These are phyloP conservation scores for Paxillus involutus DNA, from an alignment of 768 basidiomycete species.

Conservation along the genomic window DNA sequence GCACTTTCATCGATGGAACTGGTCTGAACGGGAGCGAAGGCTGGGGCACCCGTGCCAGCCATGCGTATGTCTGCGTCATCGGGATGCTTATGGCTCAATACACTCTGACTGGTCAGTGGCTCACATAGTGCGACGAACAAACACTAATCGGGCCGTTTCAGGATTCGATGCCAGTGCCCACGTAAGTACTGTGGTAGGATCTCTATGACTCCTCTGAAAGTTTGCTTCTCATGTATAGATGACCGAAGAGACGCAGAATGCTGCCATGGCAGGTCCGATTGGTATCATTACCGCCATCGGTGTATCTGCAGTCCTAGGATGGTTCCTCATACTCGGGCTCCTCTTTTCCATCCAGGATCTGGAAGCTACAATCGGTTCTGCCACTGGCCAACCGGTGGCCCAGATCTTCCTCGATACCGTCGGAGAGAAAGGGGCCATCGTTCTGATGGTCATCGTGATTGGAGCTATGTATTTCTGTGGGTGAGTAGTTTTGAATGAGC, in stretches of 20 bases:
- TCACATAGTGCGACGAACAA: neutral
- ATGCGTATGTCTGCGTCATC: conserved; percentile 68
- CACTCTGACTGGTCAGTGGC: conserved; percentile 60
- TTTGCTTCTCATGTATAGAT: conserved; percentile 40
- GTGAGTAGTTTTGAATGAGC: conserved; percentile 27
- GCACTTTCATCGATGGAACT: conserved; percentile 68
- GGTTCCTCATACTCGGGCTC: conserved; percentile 71
- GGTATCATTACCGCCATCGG: conserved; percentile 73
- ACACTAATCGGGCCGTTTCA: conserved; percentile 15
- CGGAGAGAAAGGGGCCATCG: conserved; percentile 71
- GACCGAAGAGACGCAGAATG: conserved; percentile 77
- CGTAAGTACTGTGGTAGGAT: conserved; percentile 34
- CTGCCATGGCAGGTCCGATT: conserved; percentile 63
- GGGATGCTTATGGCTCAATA: conserved; percentile 79
- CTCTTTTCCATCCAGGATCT: conserved; percentile 79
- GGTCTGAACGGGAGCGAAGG: conserved; percentile 46
- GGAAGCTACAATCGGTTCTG: conserved; percentile 47
- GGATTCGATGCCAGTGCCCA: conserved; percentile 77
- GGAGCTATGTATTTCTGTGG: conserved; percentile 77
- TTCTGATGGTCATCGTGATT: conserved; percentile 70
- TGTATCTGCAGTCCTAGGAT: conserved; percentile 69
- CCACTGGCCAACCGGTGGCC: conserved; percentile 69
- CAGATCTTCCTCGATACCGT: conserved; percentile 81
- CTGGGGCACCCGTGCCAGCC: conserved; percentile 68
- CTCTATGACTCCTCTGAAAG: neutral